Conservation (phyloP, 805 yeast species). For the Cyberlindnera veronae region DNA sequence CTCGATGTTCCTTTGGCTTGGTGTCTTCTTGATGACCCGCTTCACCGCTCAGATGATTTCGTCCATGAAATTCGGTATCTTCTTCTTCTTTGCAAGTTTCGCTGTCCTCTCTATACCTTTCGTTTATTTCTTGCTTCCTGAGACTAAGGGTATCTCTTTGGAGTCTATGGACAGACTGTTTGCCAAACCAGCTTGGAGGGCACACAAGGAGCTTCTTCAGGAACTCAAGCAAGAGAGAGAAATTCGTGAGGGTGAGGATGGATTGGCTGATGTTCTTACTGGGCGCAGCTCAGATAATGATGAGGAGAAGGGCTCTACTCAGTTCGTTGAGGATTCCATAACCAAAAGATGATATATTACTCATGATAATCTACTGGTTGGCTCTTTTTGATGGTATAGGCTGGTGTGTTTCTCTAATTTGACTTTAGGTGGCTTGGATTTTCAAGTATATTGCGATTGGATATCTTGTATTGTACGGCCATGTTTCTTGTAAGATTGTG, state of each 20-base stretch:
- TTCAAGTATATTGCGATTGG: too few relatives aligned
- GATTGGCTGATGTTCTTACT: neutral
- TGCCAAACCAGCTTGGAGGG: conserved; percentile 19
- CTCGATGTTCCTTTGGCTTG: conserved; percentile 45
- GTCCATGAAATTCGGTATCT: conserved; percentile 41
- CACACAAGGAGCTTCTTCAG: conserved; percentile 14
- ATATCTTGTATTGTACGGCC: too few relatives aligned
- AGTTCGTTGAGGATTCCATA: neutral
- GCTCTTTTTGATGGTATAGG: too few relatives aligned
- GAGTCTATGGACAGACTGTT: conserved; percentile 40
- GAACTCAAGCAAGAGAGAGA: conserved; percentile 7
- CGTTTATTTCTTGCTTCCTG: conserved; percentile 41
- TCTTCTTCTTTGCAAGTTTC: conserved; percentile 33
- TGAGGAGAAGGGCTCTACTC: conserved; percentile 3
- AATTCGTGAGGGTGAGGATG: conserved; percentile 1
- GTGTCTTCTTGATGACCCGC: conserved; percentile 47
- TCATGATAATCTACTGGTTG: too few relatives aligned
- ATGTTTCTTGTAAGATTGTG: too few relatives aligned
- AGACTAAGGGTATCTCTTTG: conserved; percentile 43
- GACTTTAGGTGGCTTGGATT: too few relatives aligned
- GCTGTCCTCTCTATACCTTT: conserved; percentile 33
- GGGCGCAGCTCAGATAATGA: neutral
- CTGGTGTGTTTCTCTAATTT: too few relatives aligned
- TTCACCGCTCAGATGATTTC: conserved; percentile 42
- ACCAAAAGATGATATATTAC: neutral